These are phyloP conservation scores for Yamadazyma atlantica DNA, from an alignment of 1,139 yeast genomes.

Conservation along the genomic window DNA sequence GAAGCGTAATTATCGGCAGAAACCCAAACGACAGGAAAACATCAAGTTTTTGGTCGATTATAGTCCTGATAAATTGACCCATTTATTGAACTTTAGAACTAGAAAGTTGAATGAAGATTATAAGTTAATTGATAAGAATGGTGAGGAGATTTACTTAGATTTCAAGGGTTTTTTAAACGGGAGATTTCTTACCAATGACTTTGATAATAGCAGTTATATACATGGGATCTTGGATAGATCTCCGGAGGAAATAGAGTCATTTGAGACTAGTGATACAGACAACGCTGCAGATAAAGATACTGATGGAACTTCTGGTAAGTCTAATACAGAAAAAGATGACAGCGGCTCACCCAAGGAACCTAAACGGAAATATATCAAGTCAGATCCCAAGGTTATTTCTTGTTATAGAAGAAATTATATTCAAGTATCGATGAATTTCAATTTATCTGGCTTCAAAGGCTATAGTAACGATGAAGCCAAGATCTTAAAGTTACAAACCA, in stretches of 20 bases:
- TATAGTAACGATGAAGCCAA: constrained; percentile 21
- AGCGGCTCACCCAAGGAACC: too few relatives aligned
- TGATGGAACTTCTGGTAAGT: background rate
- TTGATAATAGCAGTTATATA: constrained; percentile 40
- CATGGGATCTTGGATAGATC: constrained; percentile 20
- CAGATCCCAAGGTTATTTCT: constrained; percentile 41
- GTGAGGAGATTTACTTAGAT: constrained; percentile 24
- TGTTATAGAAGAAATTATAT: constrained; percentile 49
- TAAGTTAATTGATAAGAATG: constrained; percentile 31
- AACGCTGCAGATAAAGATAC: background rate
- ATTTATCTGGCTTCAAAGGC: constrained; percentile 28
- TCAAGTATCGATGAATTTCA: constrained; percentile 37
- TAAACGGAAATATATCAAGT: constrained; percentile 10
- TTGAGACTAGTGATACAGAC: background rate
- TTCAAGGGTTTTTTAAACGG: constrained; percentile 45
- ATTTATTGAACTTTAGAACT: constrained; percentile 32
- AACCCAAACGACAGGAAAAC: constrained; percentile 7
- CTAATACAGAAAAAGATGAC: too few relatives aligned
- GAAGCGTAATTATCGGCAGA: constrained; percentile 4
- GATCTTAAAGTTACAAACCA: constrained; percentile 32
- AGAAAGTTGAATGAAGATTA: constrained; percentile 20
- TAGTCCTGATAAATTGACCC: constrained; percentile 25
- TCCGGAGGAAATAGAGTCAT: constrained; percentile 5
- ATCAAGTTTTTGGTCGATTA: constrained; percentile 24
- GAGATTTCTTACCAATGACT: constrained; percentile 42